phyloP scores from a whole-genome alignment of 2,329 filamentous ascomycete genomes.

The Aspergillus sp. region DNA sequence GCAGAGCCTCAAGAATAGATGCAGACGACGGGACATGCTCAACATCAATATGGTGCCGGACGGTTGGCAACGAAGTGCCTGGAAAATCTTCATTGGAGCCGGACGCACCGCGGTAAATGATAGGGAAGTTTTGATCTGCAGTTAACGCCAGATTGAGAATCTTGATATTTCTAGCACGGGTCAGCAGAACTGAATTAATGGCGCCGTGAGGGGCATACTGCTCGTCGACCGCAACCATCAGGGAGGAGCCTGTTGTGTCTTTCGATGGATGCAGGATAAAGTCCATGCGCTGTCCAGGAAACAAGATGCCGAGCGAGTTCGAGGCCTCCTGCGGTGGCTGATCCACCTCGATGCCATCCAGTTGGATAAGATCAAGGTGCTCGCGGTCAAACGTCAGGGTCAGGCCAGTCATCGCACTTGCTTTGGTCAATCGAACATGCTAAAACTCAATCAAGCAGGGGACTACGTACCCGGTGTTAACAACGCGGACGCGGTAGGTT shows the following conservation, averaged over 20 bases:
- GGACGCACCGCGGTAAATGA: too few species aligned
- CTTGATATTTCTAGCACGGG: too few species aligned
- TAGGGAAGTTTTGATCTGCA: too few species aligned
- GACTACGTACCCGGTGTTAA: slow-evolving; percentile 42
- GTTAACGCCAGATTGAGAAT: too few species aligned
- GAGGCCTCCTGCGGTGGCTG: slow-evolving; percentile 10
- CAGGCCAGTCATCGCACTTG: slow-evolving; percentile 43
- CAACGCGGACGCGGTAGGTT: slow-evolving; percentile 40
- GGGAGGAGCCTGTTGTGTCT: slow-evolving; percentile 15
- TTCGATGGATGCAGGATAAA: slow-evolving; percentile 30
- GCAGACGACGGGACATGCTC: too few species aligned
- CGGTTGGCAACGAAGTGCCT: too few species aligned
- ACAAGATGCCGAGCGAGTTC: slow-evolving; percentile 42
- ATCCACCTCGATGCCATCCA: slow-evolving; percentile 42
- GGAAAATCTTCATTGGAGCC: too few species aligned
- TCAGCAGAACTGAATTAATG: slow-evolving; percentile 10
- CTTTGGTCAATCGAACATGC: too few species aligned
- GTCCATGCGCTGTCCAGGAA: slow-evolving; percentile 49
- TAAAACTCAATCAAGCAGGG: slow-evolving; percentile 14
- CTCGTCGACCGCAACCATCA: slow-evolving; percentile 37
- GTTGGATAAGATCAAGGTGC: slow-evolving; percentile 35
- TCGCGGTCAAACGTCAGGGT: slow-evolving; percentile 34
- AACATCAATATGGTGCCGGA: too few species aligned
- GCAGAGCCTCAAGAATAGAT: too few species aligned
- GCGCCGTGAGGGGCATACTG: slow-evolving; percentile 26